Evolutionary conservation across 345 rosid species (phyloP), one percentile per base, ranked within the genome.

Genomic region (Schrenkiella parvula): DNA sequence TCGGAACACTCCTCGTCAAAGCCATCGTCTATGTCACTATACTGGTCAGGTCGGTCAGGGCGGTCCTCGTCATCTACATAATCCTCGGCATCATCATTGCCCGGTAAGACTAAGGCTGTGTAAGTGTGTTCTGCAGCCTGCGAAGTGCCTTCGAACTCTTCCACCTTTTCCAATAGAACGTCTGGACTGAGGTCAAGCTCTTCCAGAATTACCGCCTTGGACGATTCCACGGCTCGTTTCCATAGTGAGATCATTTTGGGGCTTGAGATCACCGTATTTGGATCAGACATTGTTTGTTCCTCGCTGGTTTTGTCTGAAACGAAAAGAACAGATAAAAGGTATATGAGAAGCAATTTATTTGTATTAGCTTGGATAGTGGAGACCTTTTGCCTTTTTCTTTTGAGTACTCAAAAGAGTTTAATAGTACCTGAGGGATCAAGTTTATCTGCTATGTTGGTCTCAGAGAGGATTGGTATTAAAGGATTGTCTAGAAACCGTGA

Each of bases 171-270:
- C 71, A 91, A 64, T 60, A 93, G 84, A 38, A 73, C 84, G 72
- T 93, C 91, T 0, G 95, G 98, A 47, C 82, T 78, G 14, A 87
- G 80, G 75, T 82, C 59, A 12, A 74, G 74, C 72, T 85, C 82
- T 48, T 87, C 88, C 54, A 89, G 79, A 64, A 88, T 22, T 52
- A 85, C 64, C 8, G 97, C 95, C 74, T 88, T 91, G 62, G 79
- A 86, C 18, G 88, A 83, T 47, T 86, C 91, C 9, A 88, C 60
- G 1, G 96, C 95, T 21, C 76, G 81, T 68, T 84, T 74, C 97
- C 97, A 91, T 9, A 85, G 80, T 22, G 86, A 84, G 71, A 82
- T 79, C 97, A 89, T 91, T 83, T 89, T 85, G 41, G 92, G 92
- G 82, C 90, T 88, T 50, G 90, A 89, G 50, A 75, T 79, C 67